These are phyloP conservation scores for Kregervanrija delftensis DNA, from an alignment of 805 yeast genomes.

Conservation along the genomic window DNA sequence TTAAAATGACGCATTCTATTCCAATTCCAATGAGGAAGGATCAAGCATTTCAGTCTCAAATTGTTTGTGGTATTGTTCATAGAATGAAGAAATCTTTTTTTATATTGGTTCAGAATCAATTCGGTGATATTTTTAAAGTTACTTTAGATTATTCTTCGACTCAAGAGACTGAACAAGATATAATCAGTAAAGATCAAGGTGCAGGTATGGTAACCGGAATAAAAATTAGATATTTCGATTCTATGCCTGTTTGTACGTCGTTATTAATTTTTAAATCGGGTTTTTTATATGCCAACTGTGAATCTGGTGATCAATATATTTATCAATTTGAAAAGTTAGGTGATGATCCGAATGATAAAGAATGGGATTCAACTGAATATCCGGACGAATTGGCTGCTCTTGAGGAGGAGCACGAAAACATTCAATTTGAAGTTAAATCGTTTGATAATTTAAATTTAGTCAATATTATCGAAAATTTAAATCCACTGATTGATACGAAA, in stretches of 20 bases:
- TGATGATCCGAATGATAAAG: slow-evolving; percentile 34
- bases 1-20: slow-evolving; percentile 29
- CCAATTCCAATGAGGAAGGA: slow-evolving; percentile 49
- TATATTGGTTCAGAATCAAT: slow-evolving; percentile 57
- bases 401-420: slow-evolving; percentile 17
- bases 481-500: slow-evolving; percentile 45
- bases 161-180: slow-evolving; percentile 28
- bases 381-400: slow-evolving; percentile 28
- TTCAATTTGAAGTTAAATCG: slow-evolving; percentile 26
- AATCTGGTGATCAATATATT: slow-evolving; percentile 55
- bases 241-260: slow-evolving; percentile 52
- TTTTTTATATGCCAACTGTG: slow-evolving; percentile 60
- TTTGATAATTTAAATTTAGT: slow-evolving; percentile 55
- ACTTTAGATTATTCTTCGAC: slow-evolving; percentile 40
- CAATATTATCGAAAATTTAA: slow-evolving; percentile 40
- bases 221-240: slow-evolving; percentile 66
- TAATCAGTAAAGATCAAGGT: slow-evolving; percentile 1
- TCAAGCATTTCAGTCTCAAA: slow-evolving; percentile 18
- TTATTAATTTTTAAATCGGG: slow-evolving; percentile 69
- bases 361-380: slow-evolving; percentile 27
- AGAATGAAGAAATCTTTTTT: slow-evolving; percentile 58
- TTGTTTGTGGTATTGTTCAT: slow-evolving; percentile 59
- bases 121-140: slow-evolving; percentile 74
- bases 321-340: slow-evolving; percentile 79
- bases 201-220: slow-evolving; percentile 33